Evolutionary conservation across 2,329 filamentous ascomycete species (phyloP).

Genomic region (Annulohypoxylon truncatum): DNA sequence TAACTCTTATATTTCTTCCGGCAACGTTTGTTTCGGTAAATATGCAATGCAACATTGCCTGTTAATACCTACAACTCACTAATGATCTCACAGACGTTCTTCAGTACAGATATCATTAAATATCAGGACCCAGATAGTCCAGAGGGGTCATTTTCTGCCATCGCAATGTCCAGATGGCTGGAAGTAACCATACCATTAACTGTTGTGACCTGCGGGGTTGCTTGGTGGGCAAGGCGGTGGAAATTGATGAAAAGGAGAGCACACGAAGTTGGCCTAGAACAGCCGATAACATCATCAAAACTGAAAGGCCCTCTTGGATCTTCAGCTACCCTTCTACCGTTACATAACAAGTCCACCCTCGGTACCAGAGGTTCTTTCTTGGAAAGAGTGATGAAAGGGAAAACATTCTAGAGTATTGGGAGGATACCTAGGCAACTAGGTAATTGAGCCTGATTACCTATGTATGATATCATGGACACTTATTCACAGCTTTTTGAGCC

Average conservation of each 20-base stretch:
- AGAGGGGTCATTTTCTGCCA: constrained; percentile 24
- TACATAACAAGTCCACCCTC: not conserved
- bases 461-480: not conserved
- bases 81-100: constrained; percentile 26
- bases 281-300: not conserved
- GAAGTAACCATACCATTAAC: constrained; percentile 36
- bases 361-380: not conserved
- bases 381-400: not conserved
- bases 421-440: no score
- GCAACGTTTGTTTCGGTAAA: constrained; percentile 42
- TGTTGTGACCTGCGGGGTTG: constrained; percentile 16
- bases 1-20: constrained; percentile 44
- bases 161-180: constrained; percentile 33
- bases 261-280: not conserved
- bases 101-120: constrained; percentile 38
- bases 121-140: constrained; percentile 29
- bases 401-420: not conserved
- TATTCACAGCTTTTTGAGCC: no score
- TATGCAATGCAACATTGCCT: not conserved
- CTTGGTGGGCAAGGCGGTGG: constrained; percentile 8
- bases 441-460: not conserved
- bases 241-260: constrained; percentile 3
- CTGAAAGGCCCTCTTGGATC: not conserved
- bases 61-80: constrained; percentile 9
- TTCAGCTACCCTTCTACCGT: constrained; percentile 4